Conservation (phyloP, 441 rosid species). For the Omphalea diandra region DNA sequence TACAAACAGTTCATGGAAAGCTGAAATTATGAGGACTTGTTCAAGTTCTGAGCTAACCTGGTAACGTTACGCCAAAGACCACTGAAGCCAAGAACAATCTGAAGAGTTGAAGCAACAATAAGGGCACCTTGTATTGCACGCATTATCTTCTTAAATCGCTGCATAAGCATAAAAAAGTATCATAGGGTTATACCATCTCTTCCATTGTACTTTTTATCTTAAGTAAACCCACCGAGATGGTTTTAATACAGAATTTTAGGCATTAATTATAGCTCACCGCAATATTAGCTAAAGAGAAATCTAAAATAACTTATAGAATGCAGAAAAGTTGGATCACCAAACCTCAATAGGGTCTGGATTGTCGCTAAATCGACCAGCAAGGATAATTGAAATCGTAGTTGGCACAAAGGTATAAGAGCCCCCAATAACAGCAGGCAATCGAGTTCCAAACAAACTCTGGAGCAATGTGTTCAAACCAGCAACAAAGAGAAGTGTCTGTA, state of each 20-base stretch:
- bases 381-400: constrained; percentile 82
- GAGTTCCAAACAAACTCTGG: constrained; percentile 70
- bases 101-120: constrained; percentile 91
- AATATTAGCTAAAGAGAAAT: not conserved
- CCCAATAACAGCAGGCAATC: constrained; percentile 90
- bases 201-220: not conserved
- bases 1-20: not conserved
- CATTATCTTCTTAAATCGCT: constrained; percentile 83
- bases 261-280: not conserved
- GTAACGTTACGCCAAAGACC: constrained; percentile 96
- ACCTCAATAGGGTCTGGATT: constrained; percentile 72
- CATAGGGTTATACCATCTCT: not conserved
- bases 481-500: constrained; percentile 89
- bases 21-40: constrained; percentile 11
- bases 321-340: constrained; percentile 25
- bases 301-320: constrained; percentile 3
- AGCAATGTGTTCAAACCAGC: constrained; percentile 94
- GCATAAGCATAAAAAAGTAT: constrained; percentile 28
- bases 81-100: constrained; percentile 95
- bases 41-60: constrained; percentile 47
- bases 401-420: constrained; percentile 90
- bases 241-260: not conserved
- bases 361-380: constrained; percentile 80
- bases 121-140: constrained; percentile 92
- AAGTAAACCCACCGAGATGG: not conserved